These are phyloP conservation scores for Nemania sp. DNA, from an alignment of 2,329 filamentous ascomycete species.

Conservation along the genomic window DNA sequence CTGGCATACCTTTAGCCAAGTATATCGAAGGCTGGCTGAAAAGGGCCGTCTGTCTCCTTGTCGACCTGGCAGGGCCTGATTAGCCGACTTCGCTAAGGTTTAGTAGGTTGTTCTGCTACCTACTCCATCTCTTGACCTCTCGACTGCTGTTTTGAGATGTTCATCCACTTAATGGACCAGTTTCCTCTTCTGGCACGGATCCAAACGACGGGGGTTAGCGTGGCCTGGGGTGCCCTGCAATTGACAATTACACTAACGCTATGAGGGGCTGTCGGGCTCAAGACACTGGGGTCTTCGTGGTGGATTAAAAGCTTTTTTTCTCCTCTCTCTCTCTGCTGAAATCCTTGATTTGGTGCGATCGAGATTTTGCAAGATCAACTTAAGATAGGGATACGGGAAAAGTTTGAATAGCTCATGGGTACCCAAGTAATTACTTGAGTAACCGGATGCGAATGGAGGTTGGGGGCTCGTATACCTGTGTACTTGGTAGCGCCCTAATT, in stretches of 20 bases:
- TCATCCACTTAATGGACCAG: constrained; percentile 21
- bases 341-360: too few relatives aligned
- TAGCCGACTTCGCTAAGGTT: not conserved
- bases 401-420: too few relatives aligned
- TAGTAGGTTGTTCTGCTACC: too few relatives aligned
- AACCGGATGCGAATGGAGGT: too few relatives aligned
- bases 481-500: too few relatives aligned
- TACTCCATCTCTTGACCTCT: not conserved
- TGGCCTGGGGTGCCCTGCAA: constrained; percentile 11
- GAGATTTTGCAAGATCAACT: too few relatives aligned
- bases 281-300: not conserved
- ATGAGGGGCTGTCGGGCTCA: constrained; percentile 4
- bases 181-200: constrained; percentile 20
- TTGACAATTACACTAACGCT: constrained; percentile 12
- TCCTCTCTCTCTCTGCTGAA: too few relatives aligned
- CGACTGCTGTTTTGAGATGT: constrained; percentile 8
- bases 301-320: too few relatives aligned
- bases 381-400: too few relatives aligned
- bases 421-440: too few relatives aligned
- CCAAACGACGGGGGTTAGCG: constrained; percentile 20
- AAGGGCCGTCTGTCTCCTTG: not conserved
- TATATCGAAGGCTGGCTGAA: not conserved
- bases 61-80: not conserved
- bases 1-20: not conserved
- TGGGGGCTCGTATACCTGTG: too few relatives aligned